Base-by-base conservation (phyloP, 345 rosid genomes). In the Punica granatum region DNA sequence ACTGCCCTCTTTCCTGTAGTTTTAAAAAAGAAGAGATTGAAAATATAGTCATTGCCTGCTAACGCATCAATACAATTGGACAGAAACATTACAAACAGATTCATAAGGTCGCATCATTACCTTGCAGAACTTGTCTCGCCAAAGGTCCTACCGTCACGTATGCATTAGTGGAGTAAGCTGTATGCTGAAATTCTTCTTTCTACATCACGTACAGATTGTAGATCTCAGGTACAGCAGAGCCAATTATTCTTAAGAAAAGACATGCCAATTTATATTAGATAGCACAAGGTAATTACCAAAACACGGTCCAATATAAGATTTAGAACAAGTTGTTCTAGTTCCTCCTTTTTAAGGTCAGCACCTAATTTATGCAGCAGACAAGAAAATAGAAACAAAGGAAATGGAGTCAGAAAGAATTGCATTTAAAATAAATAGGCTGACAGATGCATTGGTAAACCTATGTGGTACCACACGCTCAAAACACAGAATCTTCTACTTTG, bases 171-270 rank as follows among this genome's bases (percentile, higher is more conserved):
- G 98, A 77, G 72, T 93, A 90, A 66, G 98, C 85, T 67, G 97
- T 88, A 85, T 93, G 98, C 75, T 84, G 97, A 69, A 85, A 93
- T 79, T 93, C 98, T 82, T 93, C 97, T 77, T 82, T 86, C 98
- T 90, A 68, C 82, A 79, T 23, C 7, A 76, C 15, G 72, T 23
- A 46, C 11, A 66, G 63, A 30, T 1, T 25, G 7, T 37, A 65
- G 64, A 56, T 30, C 59, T 48, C 39, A 72, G 1, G 43, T 11
- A 15, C 16, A n/a, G 32, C 6, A 36, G 32, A 23, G 26, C 32
- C 16, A 39, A 63, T 4, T 39, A 2, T 39, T 23, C 66, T 21
- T 63, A 9, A 39, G 25, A 28, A 28, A 18, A 33, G 18, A 13
- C 59, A 61, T 31, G 30, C 30, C 44, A 56, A 31, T 19, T 21